These are phyloP conservation scores for Colletotrichum sp. DNA, from an alignment of 2,329 filamentous ascomycete genomes.

Conservation along the genomic window DNA sequence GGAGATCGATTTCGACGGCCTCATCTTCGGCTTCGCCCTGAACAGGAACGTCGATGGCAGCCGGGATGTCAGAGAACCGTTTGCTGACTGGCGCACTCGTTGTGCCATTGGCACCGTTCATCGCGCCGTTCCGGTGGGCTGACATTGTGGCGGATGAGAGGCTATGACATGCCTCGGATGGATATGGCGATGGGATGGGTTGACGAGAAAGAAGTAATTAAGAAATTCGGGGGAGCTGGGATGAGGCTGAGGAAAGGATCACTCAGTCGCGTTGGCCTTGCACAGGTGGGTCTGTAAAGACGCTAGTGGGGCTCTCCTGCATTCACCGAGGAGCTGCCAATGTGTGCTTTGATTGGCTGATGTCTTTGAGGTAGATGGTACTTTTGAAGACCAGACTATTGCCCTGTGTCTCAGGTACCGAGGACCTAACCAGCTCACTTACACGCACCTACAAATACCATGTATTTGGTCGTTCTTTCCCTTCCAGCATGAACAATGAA, in stretches of 20 bases:
- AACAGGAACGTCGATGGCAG: constrained; percentile 70
- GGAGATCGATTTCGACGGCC: constrained; percentile 89
- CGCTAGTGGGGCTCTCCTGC: background rate
- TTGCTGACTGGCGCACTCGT: constrained; percentile 48
- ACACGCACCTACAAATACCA: background rate
- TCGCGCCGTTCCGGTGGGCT: constrained; percentile 45
- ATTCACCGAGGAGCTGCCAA: background rate
- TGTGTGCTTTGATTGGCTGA: background rate
- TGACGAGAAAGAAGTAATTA: background rate
- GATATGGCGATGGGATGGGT: background rate
- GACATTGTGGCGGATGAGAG: constrained; percentile 40
- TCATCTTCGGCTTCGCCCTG: constrained; percentile 71
- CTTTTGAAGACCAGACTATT: background rate
- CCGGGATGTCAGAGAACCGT: constrained; percentile 69
- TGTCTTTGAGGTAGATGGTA: fast-evolving
- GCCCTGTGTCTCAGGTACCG: background rate
- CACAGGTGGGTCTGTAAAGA: background rate
- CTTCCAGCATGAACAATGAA: background rate
- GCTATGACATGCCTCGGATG: constrained; percentile 20
- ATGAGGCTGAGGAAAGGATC: constrained; percentile 21
- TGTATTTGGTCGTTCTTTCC: background rate
- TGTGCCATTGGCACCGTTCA: constrained; percentile 49
- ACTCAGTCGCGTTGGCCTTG: constrained; percentile 19
- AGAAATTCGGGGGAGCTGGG: constrained; percentile 8
- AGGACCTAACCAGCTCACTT: background rate